Conservation (phyloP, 2,329 filamentous ascomycete species). For the Dactylellina cionopaga region DNA sequence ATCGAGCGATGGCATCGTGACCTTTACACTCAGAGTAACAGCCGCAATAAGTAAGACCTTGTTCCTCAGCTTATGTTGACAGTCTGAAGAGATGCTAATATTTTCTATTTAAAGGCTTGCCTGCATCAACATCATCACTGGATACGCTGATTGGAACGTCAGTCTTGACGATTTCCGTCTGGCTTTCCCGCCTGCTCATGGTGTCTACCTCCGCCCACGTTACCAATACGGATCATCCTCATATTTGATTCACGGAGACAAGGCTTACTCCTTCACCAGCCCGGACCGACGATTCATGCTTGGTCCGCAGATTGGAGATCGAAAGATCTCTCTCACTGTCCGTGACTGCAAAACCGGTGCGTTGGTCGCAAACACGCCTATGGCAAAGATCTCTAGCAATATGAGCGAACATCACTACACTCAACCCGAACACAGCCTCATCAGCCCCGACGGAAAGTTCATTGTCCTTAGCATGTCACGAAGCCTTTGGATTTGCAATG, state of each 20-base stretch:
- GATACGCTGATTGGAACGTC: conserved; percentile 46
- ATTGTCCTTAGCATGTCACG: conserved; percentile 22
- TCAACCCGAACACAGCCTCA: conserved; percentile 30
- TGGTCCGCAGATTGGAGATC: background rate
- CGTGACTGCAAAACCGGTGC: conserved; percentile 30
- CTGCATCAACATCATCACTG: conserved; percentile 44
- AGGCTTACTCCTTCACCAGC: conserved; percentile 32
- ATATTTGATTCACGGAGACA: conserved; percentile 27
- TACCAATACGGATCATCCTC: conserved; percentile 16
- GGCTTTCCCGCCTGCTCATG: conserved; percentile 17
- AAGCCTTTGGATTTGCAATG: conserved; percentile 24
- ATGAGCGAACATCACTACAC: conserved; percentile 12
- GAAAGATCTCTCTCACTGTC: conserved; percentile 25
- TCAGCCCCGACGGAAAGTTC: conserved; percentile 37
- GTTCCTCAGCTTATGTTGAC: background rate
- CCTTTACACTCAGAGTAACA: conserved; percentile 3
- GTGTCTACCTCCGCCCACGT: conserved; percentile 31
- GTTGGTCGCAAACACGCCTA: conserved; percentile 1
- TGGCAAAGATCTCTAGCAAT: conserved; percentile 13
- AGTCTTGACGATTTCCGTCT: conserved; percentile 26
- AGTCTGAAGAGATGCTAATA: background rate
- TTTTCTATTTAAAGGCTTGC: conserved; percentile 21
- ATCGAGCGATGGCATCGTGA: conserved; percentile 8
- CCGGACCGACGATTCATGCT: conserved; percentile 10
- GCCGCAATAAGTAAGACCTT: conserved; percentile 34